Evolutionary conservation across 306 rosid genomes (phyloP).

Genomic region (Vigna reflexopilosa): DNA sequence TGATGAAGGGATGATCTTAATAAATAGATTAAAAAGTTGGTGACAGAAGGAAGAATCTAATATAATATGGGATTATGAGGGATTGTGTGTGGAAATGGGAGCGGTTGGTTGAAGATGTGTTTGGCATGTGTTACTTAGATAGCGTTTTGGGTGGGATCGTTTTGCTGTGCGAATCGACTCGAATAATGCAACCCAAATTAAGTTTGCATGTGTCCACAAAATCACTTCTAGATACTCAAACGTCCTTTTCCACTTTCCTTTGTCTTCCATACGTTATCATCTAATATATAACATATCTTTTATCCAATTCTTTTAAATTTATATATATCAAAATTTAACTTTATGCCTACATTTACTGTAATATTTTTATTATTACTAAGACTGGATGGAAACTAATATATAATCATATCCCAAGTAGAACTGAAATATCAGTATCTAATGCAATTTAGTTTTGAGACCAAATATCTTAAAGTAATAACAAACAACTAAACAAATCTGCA

Average conservation of each 20-base stretch:
- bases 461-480: too few relatives aligned
- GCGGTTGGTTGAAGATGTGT: constrained; percentile 37
- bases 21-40: neutral
- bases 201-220: constrained; percentile 74
- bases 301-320: too few relatives aligned
- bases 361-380: too few relatives aligned
- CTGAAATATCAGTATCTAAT: too few relatives aligned
- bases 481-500: too few relatives aligned
- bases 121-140: constrained; percentile 9
- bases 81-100: constrained; percentile 54
- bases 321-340: too few relatives aligned
- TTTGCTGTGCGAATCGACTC: constrained; percentile 60
- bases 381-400: too few relatives aligned
- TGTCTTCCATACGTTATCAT: constrained; percentile 33
- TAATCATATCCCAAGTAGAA: too few relatives aligned
- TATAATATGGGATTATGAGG: constrained; percentile 45
- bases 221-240: constrained; percentile 64
- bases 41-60: constrained; percentile 56
- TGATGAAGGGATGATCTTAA: too few relatives aligned
- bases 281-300: too few relatives aligned
- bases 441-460: too few relatives aligned
- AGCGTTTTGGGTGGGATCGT: constrained; percentile 55
- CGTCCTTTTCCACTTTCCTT: constrained; percentile 58
- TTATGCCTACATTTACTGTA: too few relatives aligned
- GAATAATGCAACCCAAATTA: constrained; percentile 45